Evolutionary conservation across 441 rosid species (phyloP), one percentile per base, ranked within the genome.

Genomic region (Sinapis alba): DNA sequence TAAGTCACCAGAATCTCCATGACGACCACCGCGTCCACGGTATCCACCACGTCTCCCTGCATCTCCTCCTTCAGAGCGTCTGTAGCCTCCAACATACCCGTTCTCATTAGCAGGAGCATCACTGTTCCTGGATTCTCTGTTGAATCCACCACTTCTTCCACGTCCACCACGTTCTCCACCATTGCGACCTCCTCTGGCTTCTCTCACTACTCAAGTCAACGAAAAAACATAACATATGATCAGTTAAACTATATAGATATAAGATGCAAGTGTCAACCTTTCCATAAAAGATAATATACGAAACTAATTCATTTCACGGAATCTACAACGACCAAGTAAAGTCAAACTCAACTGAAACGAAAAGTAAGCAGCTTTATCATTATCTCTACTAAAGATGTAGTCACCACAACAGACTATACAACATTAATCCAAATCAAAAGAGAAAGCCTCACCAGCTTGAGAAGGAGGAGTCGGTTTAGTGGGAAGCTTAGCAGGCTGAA

Each of bases 21-120:
- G 91, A 9, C 89, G 92, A 65, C 92, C 97, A 2, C 97, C 97
- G 28, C 89, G 84, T 1, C 96, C 97, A 0, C 94, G 93, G 81
- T 69, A 85, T 4, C 88, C 83, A 72, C 71, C 72, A 68, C 88
- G 90, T 77, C 80, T 84, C 6, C 74, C 82, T 9, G 81, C 80
- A 30, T 83, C 90, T 82, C 92, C 87, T 61, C 45, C 81, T 80
- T 90, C 97, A 18, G 85, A 79, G 23, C 84, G 74, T 71, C 85
- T 92, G 69, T 89, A 89, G 18, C 81, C 76, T 16, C 89, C 93
- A 20, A 89, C 96, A 43, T 84, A 96, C 38, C 88, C 97, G 45
- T 82, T 83, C 72, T 77, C 82, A 51, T 87, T 90, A 15, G 85
- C 92, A 41, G 89, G 75, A 72, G 77, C 85, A 18, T 86, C 96